Base-by-base conservation (phyloP, 495 filamentous ascomycete genomes). In the Podospora didyma region DNA sequence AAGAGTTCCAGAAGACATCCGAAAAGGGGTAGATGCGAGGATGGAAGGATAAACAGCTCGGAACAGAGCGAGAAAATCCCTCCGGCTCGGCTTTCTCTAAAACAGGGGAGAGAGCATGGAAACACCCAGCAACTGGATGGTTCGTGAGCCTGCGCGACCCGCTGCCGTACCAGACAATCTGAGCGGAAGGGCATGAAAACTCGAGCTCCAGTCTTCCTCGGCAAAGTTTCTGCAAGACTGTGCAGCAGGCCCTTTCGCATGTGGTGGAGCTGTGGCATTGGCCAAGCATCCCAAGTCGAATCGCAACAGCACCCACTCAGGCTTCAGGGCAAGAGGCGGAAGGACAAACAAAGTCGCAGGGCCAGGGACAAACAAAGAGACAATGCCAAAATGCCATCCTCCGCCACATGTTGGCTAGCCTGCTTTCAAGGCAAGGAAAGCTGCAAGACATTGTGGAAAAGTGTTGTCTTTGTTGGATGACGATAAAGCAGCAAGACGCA, bases 1-100 rank as follows among this genome's bases (percentile, higher is more conserved):
- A 52, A n/a, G 50, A 58, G 61, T 69, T 69, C 66, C 61, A 69
- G 67, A 68, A 69, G 42, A 53, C 49, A 62, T 60, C 59, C 58
- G 10, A 46, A 61, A 57, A 26, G 51, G 56, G 57, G 37, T 22
- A 46, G 47, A 31, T 16, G 56, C 37, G 19, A 54, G 51, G 41
- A 21, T 31, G 26, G 26, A 31, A 54, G 58, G 57, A 50, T 57
- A 59, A 63, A 62, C 55, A 42, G 26, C 44, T 57, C 64, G 55
- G 53, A 59, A 57, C 35, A 60, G 45, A 55, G 26, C 48, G 34
- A 59, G 51, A 54, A 54, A 59, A 41, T 60, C 47, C 56, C 41
- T 59, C 58, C 62, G 57, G 57, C 57, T 62, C 59, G 54, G 53
- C 59, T 59, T 21, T 54, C 34, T 34, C 12, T 61, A 41, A 17